Evolutionary conservation across 345 rosid species (phyloP), one percentile per base, ranked within the genome.

Genomic region (Aegle marmelos): DNA sequence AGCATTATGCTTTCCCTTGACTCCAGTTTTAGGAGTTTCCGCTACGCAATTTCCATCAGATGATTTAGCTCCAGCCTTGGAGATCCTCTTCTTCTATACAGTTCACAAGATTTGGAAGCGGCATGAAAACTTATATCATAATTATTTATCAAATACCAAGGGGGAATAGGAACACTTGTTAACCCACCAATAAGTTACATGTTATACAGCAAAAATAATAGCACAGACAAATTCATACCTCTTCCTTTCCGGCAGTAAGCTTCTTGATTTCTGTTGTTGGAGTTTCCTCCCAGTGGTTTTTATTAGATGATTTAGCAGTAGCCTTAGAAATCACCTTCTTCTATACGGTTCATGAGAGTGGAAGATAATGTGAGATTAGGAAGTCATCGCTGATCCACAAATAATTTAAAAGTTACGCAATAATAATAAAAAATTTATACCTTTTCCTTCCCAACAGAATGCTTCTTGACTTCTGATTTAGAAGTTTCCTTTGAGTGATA

Each of bases 391-490:
- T 66, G 41, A 64, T 45, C 53, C 76, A 50, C 62, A 57, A 41
- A 74, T 28, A 82, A 70, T 37, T 19, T 30, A 70, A 25, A 53
- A 70, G 41, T 61, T 56, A 45, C 50, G 34, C 9, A 65, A 58
- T 19, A 22, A n/a, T 58, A 22, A 60, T 66, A 54, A 69, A 30
- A 66, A 34, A 36, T 66, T 39, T 70, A 66, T 87, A 87, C 91
- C 86, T 80, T 83, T 80, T 80, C 85, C 83, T 85, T 88, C 76
- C 81, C 77, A n/a, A 83, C 76, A 61, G 89, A 58, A 31, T 69
- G 84, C 68, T 64, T 83, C 77, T 80, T 83, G 76, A 70, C 41
- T 74, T 79, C 83, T 69, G 82, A 82, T 81, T 79, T 83, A 70
- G 86, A 80, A 54, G 83, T 78, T 79, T 82, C 84, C 74, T 82